Conservation (phyloP, 2,329 filamentous ascomycete species). For the Tolypocladium paradoxum region DNA sequence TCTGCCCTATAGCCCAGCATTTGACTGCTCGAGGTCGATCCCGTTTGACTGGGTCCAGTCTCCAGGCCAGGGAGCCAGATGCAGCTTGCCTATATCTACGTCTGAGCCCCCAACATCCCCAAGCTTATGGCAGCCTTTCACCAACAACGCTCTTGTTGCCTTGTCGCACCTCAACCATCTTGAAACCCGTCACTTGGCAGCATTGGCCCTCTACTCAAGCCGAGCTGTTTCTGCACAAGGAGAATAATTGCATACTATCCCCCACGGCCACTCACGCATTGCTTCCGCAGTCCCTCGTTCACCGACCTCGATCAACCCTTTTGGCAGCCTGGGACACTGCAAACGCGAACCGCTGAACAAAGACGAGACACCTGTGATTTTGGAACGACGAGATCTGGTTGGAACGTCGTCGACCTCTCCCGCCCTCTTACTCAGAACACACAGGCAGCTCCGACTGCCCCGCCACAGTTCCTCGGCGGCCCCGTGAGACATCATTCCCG, state of each 20-base stretch:
- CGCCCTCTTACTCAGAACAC: background rate
- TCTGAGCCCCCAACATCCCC: constrained; percentile 7
- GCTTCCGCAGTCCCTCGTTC: background rate
- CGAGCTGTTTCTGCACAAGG: background rate
- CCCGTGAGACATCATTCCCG: constrained; percentile 1
- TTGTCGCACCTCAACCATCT: background rate
- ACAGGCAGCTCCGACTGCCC: background rate
- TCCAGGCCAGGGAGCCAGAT: constrained; percentile 2
- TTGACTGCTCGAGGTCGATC: constrained; percentile 5
- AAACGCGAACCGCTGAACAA: background rate
- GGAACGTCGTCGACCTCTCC: background rate
- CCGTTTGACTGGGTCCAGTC: constrained; percentile 4
- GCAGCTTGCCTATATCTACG: constrained; percentile 7
- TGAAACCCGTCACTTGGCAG: background rate
- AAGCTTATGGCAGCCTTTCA: background rate
- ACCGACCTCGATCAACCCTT: background rate
- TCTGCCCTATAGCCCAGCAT: constrained; percentile 6
- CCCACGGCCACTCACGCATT: background rate
- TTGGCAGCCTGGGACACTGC: background rate
- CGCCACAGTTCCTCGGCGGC: background rate
- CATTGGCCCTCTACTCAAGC: background rate
- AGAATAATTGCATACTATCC: background rate
- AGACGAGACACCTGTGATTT: background rate
- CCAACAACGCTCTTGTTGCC: background rate
- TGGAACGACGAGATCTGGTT: background rate